phyloP scores from a whole-genome alignment of 1,284 basidiomycete species.

The Malassezia equina region DNA sequence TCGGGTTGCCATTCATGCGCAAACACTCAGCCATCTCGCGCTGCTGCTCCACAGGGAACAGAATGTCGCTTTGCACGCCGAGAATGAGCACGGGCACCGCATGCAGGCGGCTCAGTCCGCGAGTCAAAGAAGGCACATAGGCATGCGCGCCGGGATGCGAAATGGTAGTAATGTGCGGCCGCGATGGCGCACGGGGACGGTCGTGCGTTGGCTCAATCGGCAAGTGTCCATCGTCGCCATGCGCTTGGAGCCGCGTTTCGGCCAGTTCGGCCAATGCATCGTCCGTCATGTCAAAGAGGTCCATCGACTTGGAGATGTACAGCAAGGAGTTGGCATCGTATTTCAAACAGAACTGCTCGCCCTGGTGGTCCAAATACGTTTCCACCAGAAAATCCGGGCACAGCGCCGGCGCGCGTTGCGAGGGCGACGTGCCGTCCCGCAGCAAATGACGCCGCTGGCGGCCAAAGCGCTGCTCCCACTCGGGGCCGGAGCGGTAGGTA shows the following conservation, averaged over 20 bases:
- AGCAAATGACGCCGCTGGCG: slow-evolving; percentile 54
- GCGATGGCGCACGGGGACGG: not conserved
- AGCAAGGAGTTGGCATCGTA: slow-evolving; percentile 99
- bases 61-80: slow-evolving; percentile 89
- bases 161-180: slow-evolving; percentile 53
- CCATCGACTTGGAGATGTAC: slow-evolving; percentile 94
- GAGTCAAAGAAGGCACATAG: slow-evolving; percentile 69
- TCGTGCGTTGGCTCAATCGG: slow-evolving; percentile 12
- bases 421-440: slow-evolving; percentile 6
- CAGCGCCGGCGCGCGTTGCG: slow-evolving; percentile 52
- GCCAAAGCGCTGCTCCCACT: slow-evolving; percentile 96
- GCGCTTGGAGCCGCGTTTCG: slow-evolving; percentile 22
- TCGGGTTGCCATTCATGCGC: slow-evolving; percentile 64
- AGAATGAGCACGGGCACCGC: slow-evolving; percentile 75
- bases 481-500: slow-evolving; percentile 94
- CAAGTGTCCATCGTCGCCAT: slow-evolving; percentile 15
- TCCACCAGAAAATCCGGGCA: slow-evolving; percentile 98
- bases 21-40: slow-evolving; percentile 86
- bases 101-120: slow-evolving; percentile 67
- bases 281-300: slow-evolving; percentile 88
- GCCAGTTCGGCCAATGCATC: slow-evolving; percentile 63
- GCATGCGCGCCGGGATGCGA: slow-evolving; percentile 53
- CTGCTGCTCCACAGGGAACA: slow-evolving; percentile 96
- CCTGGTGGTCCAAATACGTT: slow-evolving; percentile 92
- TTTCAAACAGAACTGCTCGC: slow-evolving; percentile 80